phyloP scores from a whole-genome alignment of 352 stramenopile genomes.

The Blastocystis sp. region DNA sequence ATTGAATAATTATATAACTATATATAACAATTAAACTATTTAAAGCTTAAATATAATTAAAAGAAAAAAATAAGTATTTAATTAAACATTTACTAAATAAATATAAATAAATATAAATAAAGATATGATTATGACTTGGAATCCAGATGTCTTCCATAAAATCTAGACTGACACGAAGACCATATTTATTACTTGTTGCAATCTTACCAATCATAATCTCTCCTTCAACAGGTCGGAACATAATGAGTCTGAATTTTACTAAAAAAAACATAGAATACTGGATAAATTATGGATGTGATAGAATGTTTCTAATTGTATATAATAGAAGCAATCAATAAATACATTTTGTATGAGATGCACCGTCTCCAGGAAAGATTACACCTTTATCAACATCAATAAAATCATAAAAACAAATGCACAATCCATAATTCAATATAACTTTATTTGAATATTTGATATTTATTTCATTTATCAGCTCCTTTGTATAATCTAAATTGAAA shows the following conservation, averaged over 20 bases:
- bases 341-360: conserved; percentile 61
- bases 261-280: conserved; percentile 1
- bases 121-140: conserved; percentile 28
- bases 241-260: conserved; percentile 66
- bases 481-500: too few relatives aligned
- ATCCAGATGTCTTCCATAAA: conserved; percentile 36
- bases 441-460: conserved; percentile 70
- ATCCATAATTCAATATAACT: conserved; percentile 59
- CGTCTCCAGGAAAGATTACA: conserved; percentile 59
- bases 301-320: not conserved
- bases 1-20: too few relatives aligned
- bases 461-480: conserved; percentile 63
- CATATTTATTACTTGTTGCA: conserved; percentile 62
- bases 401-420: conserved; percentile 65
- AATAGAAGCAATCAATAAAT: too few relatives aligned
- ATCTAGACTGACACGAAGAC: conserved; percentile 51
- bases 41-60: too few relatives aligned
- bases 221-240: conserved; percentile 62
- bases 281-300: not conserved
- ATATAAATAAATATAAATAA: not conserved
- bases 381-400: conserved; percentile 56
- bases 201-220: conserved; percentile 65
- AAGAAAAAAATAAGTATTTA: too few relatives aligned
- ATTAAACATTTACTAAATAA: conserved; percentile 18
- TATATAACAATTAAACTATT: too few relatives aligned